Conservation (phyloP, 2,329 filamentous ascomycete species). For the Graphiopsis chlorocephala region DNA sequence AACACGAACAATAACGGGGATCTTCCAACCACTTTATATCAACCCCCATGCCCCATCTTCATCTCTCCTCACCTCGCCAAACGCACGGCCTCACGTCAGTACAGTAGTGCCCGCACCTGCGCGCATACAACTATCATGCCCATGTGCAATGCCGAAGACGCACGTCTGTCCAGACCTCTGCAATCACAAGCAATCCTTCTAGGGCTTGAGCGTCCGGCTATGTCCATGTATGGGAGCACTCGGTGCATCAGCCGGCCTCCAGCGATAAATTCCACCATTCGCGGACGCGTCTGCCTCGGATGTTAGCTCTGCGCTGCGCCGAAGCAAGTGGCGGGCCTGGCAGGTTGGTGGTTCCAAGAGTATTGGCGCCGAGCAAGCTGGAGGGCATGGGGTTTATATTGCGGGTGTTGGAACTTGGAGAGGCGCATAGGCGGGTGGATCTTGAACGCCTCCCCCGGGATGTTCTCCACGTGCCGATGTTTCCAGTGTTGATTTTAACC, state of each 20-base stretch:
- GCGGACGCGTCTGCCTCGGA: not conserved
- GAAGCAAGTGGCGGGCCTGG: not conserved
- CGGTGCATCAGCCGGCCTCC: not conserved
- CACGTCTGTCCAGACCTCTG: not conserved
- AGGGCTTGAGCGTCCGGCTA: not conserved
- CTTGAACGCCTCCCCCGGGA: not conserved
- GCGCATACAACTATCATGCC: not conserved
- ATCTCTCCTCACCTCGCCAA: not conserved
- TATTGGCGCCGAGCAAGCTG: conserved; percentile 1
- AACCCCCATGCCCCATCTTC: not conserved
- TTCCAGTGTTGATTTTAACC: not conserved
- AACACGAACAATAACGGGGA: not conserved
- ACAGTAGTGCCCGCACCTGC: not conserved
- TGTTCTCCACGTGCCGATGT: conserved; percentile 1
- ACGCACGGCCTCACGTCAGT: not conserved
- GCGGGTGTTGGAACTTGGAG: not conserved
- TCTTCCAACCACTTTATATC: not conserved
- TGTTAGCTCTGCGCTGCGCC: not conserved
- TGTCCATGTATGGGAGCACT: too few relatives aligned
- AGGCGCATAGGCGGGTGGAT: not conserved
- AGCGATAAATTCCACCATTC: conserved; percentile 8
- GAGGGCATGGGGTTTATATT: conserved; percentile 2
- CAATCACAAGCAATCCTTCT: not conserved
- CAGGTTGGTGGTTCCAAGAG: not conserved
- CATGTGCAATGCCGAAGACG: not conserved